Conservation (phyloP, 2,329 filamentous ascomycete species). For the Biscogniauxia marginata region DNA sequence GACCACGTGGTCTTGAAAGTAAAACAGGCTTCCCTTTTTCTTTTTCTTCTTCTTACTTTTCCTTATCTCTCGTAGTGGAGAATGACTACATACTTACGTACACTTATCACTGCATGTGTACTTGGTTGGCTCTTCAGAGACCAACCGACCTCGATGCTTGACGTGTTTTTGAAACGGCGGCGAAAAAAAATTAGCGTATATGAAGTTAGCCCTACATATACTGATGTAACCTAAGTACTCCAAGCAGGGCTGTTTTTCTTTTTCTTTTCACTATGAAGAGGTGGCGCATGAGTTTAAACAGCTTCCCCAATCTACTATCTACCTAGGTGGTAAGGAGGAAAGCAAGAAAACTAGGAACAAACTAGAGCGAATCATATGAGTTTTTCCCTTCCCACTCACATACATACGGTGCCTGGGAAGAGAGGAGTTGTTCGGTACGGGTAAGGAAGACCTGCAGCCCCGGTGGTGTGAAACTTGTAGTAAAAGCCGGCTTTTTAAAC, state of each 20-base stretch:
- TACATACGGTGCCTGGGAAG: too few relatives aligned
- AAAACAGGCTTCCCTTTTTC: too few relatives aligned
- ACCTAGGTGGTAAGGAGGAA: too few relatives aligned
- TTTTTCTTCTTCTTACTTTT: too few relatives aligned
- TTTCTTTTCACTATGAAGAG: too few relatives aligned
- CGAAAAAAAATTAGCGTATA: background rate
- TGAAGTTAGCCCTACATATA: too few relatives aligned
- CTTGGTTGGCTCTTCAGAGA: background rate
- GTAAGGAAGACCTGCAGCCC: background rate
- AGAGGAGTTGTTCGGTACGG: too few relatives aligned
- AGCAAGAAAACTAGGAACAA: background rate
- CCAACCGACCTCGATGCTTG: background rate
- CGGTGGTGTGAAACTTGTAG: background rate
- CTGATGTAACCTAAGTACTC: too few relatives aligned
- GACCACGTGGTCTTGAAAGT: background rate
- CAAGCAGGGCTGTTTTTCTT: background rate
- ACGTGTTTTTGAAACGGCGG: background rate
- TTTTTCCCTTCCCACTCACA: too few relatives aligned
- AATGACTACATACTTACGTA: background rate
- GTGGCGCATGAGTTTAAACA: background rate
- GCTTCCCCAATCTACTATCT: too few relatives aligned
- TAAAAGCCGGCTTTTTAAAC: too few relatives aligned
- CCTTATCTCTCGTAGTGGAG: background rate
- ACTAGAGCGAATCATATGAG: background rate
- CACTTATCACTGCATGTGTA: background rate